These are phyloP conservation scores for Claviceps capensis DNA, from an alignment of 2,329 filamentous ascomycete species.

Conservation along the genomic window DNA sequence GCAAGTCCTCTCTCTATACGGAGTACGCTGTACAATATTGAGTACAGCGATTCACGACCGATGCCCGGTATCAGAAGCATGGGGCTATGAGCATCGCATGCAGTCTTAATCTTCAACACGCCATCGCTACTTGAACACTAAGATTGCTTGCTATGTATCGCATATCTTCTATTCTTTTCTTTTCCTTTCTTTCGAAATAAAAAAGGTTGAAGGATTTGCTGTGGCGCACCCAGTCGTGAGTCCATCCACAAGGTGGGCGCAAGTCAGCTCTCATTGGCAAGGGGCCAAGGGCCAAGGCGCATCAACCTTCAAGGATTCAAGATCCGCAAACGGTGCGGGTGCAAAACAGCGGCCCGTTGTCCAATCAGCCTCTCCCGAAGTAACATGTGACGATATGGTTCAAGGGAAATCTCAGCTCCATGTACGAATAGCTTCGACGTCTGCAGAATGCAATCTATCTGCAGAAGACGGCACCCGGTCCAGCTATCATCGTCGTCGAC, in stretches of 20 bases:
- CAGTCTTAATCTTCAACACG: too few species aligned
- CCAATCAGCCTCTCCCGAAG: neutral
- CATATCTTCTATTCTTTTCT: too few species aligned
- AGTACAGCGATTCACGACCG: neutral
- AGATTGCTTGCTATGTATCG: too few species aligned
- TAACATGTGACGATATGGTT: neutral
- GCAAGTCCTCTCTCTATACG: too few species aligned
- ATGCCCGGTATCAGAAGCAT: too few species aligned
- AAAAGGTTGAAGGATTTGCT: neutral
- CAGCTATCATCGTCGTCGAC: constrained; percentile 15
- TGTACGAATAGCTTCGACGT: neutral
- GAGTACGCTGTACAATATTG: too few species aligned
- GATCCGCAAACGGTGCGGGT: neutral
- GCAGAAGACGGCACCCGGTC: constrained; percentile 12
- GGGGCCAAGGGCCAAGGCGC: neutral
- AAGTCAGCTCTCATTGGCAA: neutral
- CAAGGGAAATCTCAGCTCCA: neutral
- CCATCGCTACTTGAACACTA: too few species aligned
- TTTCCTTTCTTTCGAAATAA: neutral
- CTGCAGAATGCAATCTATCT: too few species aligned
- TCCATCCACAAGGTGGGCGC: neutral
- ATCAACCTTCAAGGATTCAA: neutral
- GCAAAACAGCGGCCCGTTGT: neutral
- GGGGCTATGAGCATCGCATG: too few species aligned
- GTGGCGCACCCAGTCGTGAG: neutral